Evolutionary conservation across 306 rosid species (phyloP).

Genomic region (Vigna unguiculata): DNA sequence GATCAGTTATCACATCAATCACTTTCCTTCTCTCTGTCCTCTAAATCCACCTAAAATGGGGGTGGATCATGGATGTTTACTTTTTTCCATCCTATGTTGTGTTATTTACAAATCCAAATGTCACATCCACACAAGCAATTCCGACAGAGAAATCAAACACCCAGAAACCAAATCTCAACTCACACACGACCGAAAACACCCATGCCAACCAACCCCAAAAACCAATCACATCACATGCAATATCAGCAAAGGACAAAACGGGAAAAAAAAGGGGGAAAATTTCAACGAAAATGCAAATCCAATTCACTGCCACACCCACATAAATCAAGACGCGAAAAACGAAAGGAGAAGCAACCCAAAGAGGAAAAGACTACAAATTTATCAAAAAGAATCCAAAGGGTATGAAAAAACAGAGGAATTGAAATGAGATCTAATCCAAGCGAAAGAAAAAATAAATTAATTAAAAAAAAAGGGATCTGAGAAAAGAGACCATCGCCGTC

Average conservation of each 20-base stretch:
- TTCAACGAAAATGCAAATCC: not conserved
- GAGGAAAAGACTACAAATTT: constrained; percentile 32
- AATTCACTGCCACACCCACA: not conserved
- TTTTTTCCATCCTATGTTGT: not conserved
- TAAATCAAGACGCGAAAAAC: constrained; percentile 18
- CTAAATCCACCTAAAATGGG: not conserved
- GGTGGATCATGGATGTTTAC: not conserved
- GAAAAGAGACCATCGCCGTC: constrained; percentile 78
- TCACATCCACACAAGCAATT: constrained; percentile 29
- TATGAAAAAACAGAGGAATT: not conserved
- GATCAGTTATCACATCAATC: not conserved
- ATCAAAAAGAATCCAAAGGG: not conserved
- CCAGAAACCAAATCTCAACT: constrained; percentile 20
- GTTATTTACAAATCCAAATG: constrained; percentile 31
- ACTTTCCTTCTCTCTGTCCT: not conserved
- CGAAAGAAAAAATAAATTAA: not conserved
- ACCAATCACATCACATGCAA: constrained; percentile 19
- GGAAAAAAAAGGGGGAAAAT: not conserved
- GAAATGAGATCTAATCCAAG: constrained; percentile 1
- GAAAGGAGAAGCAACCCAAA: not conserved
- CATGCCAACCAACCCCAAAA: not conserved
- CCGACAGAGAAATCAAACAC: constrained; percentile 30
- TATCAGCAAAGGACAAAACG: constrained; percentile 7
- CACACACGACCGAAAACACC: not conserved
- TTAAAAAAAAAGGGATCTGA: constrained; percentile 45